Base-by-base conservation (phyloP, 2,329 filamentous ascomycete genomes). In the Fusarium beomiforme region DNA sequence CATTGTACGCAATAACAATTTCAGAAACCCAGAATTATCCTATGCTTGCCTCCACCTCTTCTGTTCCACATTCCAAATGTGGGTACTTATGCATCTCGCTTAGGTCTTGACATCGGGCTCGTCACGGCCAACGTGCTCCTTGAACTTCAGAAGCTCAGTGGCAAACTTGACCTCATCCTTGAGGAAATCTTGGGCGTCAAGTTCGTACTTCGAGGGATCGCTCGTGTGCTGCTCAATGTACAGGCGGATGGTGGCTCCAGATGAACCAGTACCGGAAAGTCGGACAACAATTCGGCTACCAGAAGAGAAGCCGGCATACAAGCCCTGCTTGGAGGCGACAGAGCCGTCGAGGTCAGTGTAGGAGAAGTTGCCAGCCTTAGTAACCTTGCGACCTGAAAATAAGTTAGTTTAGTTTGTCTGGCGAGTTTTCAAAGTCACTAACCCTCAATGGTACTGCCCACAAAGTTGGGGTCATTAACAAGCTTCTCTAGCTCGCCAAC, bases 291-390 rank as follows among this genome's bases (percentile, higher is more conserved):
- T 95, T 75, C 96, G 92, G 85, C 93, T 97, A 70, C 95, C 95
- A 64, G 97, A 95, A 59, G 94, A 94, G 83, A 98, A 98, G 82
- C 93, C 93, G 81, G 95, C 93, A 80, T 93, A 99, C 75, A 99
- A 90, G 73, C 96, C 96, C 85, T 99, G 96, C 86, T 98, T 97
- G 80, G 94, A 93, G 78, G 94, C 92, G 59, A 98, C 93, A 73
- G 94, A 97, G 69, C 95, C 96, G 78, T 99, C 96, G n/a, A 99
- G 91, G 79, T 99, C 96, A 12, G 94, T 98, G 88, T 99, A 99
- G 34, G 93, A 94, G 83, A 99, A 99, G 88, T 99, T 95, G 73
- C 95, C 96, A 10, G 95, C 95, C 77, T 97, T 93, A 53, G 90
- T 85, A 44, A 98, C 94, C 78, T 94, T 97, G 80, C 92, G 93